These are phyloP conservation scores for Citrus reticulata DNA, from an alignment of 345 rosid genomes.

Conservation along the genomic window DNA sequence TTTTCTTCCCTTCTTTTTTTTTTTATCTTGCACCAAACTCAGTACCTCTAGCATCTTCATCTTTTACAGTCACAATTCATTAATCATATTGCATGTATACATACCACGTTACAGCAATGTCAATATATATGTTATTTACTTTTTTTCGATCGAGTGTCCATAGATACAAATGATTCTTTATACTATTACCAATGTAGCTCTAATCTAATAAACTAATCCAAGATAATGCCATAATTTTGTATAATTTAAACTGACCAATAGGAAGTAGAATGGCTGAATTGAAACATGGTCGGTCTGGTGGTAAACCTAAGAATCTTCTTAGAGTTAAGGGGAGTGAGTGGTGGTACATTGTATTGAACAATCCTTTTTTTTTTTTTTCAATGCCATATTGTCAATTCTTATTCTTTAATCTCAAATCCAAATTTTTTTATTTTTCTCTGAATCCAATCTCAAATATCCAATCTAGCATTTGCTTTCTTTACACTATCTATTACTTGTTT, in stretches of 20 bases:
- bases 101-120: too few species aligned
- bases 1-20: too few species aligned
- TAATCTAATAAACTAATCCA: not conserved
- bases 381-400: not conserved
- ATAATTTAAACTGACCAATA: not conserved
- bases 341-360: slow-evolving; percentile 26
- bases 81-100: too few species aligned
- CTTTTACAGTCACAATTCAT: too few species aligned
- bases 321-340: slow-evolving; percentile 12
- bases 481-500: not conserved
- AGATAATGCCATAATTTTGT: not conserved
- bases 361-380: not conserved
- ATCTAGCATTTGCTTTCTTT: not conserved
- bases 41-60: too few species aligned
- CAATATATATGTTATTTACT: too few species aligned
- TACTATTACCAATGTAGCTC: not conserved
- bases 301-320: slow-evolving; percentile 16
- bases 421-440: not conserved
- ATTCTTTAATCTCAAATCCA: too few species aligned
- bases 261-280: not conserved
- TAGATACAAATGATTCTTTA: not conserved
- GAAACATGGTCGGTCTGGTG: not conserved
- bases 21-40: too few species aligned
- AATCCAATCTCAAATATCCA: not conserved
- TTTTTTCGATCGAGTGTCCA: too few species aligned